Evolutionary conservation across 1,139 yeast species (phyloP), one percentile per base, ranked within the genome.

Genomic region (Schizosaccharomyces versatilis): DNA sequence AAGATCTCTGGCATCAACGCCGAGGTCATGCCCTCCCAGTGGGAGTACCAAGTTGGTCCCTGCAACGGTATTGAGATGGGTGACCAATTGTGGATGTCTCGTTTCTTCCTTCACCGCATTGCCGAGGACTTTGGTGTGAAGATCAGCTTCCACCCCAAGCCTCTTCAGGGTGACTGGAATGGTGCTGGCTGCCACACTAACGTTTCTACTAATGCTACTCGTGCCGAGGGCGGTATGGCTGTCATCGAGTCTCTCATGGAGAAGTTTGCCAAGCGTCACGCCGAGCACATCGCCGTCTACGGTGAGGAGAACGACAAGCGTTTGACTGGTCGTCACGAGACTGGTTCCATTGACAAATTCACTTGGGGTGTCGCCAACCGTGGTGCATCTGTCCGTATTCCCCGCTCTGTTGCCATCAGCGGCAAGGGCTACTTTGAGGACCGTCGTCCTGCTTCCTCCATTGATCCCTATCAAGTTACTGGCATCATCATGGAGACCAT

Each of bases 171-270:
- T 65, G 97, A 90, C 73, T 90, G 97, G 97, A 90, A 90, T 72
- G 98, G 98, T 76, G 97, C 98, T 70, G 98, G 98, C 67, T 88
- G 97, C 77, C 98, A 90, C 75, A 90, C 98, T 70, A 90, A 90
- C 71, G 97, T 90, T 61, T 86, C 96, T 55, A 90, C 98, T 65
- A 79, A 76, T 72, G 68, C 68, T 55, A 90, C 88, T 97, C 85
- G 98, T 77, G 71, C 69, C 52, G 83, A 86, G 68, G 98, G 98
- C 71, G 98, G 98, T 69, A 84, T 88, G 86, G 83, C 84, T 73
- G 73, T 72, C 71, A 90, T 90, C 68, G 95, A 90, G 67, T 82
- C 75, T 59, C 97, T 98, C 60, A 79, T 90, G 66, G 85, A 82
- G 69, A 85, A 85, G 76, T 80, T 90, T 67, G 83, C 95, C 65